Evolutionary conservation across 805 yeast species (phyloP), one percentile per base, ranked within the genome.

Genomic region (Monosporozyma servazzii): DNA sequence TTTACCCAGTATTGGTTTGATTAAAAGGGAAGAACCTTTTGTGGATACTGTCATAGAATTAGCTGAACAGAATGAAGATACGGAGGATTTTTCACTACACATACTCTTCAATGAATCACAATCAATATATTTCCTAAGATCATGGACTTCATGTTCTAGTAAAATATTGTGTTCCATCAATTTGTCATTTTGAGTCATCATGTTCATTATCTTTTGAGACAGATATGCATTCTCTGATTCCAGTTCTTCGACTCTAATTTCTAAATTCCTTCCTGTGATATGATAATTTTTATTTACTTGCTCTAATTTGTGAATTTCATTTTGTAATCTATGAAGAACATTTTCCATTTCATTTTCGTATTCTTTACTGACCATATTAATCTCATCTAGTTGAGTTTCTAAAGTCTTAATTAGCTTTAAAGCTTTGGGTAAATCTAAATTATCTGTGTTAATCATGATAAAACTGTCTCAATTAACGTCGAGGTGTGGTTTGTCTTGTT

Each of bases 341-440:
- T 48, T 50, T 30, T 58, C 63, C 49, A 58, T 56, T 41, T 59
- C 61, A 29, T 25, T 51, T 47, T 59, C 63, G 30, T 59, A 59
- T 23, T 59, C 60, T n/a, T 48, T 54, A 40, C 59, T 55, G 11
- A 54, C 45, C 20, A 44, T 30, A 48, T 52, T 60, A n/a, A 59
- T 42, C 31, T 56, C 61, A 30, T 58, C 57, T 21, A 58, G 40
- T 47, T 57, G 59, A 21, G 45, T 47, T 45, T 59, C 56, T 5
- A 59, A 48, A 5, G 51, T 44, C 18, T 44, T 39, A 8, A 59
- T 58, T 13, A 54, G 45, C 15, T 42, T 29, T 15, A 53, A 39
- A 6, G 62, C 58, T 7, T 49, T 46, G 5, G 51, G 40, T 27
- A 54, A 27, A 45, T 54, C 57, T 13, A 46, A 20, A 11, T 18